Conservation (phyloP, 768 basidiomycete genomes). For the Psilocybe cubensis region DNA sequence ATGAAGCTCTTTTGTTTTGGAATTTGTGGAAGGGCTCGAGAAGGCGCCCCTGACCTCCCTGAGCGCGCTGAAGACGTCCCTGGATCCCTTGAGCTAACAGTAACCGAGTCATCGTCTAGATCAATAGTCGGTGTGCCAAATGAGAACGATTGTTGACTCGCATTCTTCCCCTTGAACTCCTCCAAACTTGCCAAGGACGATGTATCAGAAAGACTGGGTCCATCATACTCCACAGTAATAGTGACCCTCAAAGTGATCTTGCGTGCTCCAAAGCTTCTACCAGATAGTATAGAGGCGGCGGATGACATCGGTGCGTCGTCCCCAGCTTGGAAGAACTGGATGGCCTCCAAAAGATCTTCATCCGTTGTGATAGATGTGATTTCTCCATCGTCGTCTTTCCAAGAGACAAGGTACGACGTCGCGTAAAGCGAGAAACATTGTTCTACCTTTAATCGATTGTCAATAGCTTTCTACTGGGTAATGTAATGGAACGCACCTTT, state of each 20-base stretch:
- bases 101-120: conserved; percentile 73
- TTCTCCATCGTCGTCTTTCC: conserved; percentile 90
- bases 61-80: conserved; percentile 29
- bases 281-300: conserved; percentile 74
- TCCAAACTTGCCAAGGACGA: conserved; percentile 81
- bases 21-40: conserved; percentile 13
- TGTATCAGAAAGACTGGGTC: conserved; percentile 88
- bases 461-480: neutral
- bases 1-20: conserved; percentile 24
- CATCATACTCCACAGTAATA: conserved; percentile 87
- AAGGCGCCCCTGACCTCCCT: conserved; percentile 10
- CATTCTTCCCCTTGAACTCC: conserved; percentile 64
- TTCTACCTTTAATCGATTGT: conserved; percentile 61
- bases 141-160: conserved; percentile 59
- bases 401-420: conserved; percentile 72
- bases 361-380: conserved; percentile 70
- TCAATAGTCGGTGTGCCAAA: conserved; percentile 46
- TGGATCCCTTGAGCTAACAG: conserved; percentile 73
- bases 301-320: conserved; percentile 78
- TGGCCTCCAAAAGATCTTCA: conserved; percentile 81
- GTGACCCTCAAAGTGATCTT: conserved; percentile 81
- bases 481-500: conserved; percentile 55
- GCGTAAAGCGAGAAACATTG: conserved; percentile 80
- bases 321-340: conserved; percentile 82
- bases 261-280: conserved; percentile 63